Percentiles rank a stretch among this genome's conserved stretches.
Evolutionary conservation across 139 green algal species (phyloP).

Genomic region (Chlamydomonas incerta): DNA sequence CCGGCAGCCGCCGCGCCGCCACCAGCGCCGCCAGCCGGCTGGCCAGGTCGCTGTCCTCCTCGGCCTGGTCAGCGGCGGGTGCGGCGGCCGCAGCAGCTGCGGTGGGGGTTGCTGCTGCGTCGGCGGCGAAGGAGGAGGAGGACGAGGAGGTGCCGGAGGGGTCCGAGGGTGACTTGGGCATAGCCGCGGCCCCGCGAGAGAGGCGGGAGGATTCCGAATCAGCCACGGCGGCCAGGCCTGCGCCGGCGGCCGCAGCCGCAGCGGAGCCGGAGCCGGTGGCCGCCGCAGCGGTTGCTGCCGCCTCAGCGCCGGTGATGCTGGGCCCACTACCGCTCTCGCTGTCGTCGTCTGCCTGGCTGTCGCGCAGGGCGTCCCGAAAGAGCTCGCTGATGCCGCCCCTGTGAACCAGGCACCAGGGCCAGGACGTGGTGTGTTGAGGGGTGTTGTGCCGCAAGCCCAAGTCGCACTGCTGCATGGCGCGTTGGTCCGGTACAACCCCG

Average conservation of each 20-base stretch:
- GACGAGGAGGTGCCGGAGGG: too few relatives aligned
- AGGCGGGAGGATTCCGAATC: too few relatives aligned
- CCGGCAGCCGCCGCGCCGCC: conserved; percentile 31
- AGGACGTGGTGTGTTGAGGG: too few relatives aligned
- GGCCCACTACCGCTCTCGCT: not conserved
- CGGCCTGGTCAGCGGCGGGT: not conserved
- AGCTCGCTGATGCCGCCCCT: conserved; percentile 4
- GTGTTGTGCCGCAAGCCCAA: too few relatives aligned
- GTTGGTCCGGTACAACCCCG: too few relatives aligned
- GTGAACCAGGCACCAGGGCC: not conserved
- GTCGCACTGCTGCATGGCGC: too few relatives aligned
- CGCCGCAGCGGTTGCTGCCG: not conserved
- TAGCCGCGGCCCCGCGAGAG: too few relatives aligned
- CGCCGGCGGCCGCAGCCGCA: not conserved
- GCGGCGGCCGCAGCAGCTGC: not conserved
- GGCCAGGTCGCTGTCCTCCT: conserved; percentile 51
- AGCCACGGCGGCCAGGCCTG: too few relatives aligned
- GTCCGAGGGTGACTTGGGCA: too few relatives aligned
- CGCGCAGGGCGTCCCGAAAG: not conserved
- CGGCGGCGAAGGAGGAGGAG: too few relatives aligned
- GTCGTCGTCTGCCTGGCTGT: too few relatives aligned
- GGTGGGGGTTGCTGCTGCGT: too few relatives aligned
- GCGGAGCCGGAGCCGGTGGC: not conserved
- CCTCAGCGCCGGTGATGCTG: not conserved
- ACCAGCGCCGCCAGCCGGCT: conserved; percentile 52